Base-by-base conservation (phyloP, 805 yeast genomes). In the Saccharomycopsis synnaedendra region DNA sequence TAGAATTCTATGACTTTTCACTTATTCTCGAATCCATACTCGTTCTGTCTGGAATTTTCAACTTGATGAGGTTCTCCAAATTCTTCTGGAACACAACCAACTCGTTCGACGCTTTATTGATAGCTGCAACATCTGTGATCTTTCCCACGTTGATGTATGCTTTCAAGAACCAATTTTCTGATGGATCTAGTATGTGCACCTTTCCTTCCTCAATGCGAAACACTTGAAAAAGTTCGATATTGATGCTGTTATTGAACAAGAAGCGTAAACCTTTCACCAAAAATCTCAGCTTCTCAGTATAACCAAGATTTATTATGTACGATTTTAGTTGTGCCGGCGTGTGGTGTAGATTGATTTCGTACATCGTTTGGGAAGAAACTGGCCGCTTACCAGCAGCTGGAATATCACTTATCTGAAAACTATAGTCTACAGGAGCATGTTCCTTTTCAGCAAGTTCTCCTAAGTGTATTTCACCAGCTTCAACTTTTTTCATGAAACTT, bases 21-120 rank as follows among this genome's bases (percentile, higher is more conserved):
- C n/a, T 34, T n/a, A 34, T n/a, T 55, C 95, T 72, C 1, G 89
- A 77, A 60, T 88, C 96, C 87, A 88, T 85, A 30, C 72, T 68
- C 59, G 76, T 77, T 53, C 96, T 71, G 58, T 85, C 93, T 4
- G 95, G 95, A 33, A 84, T 75, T 19, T 69, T 76, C 42, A 89
- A 68, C 42, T 77, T 76, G 5, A 89, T 71, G 44, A 87, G 67
- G 9, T 88, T 88, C 48, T 71, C 66, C 51, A 89, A 65, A 44
- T 80, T 85, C 19, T 68, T 76, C 61, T 85, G 85, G 38, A 87
- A 64, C 42, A 64, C 67, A 42, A 78, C 65, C 53, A 89, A 65
- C 47, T 80, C 80, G 49, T 75, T 75, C 3, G 80, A 76, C 1
- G 87, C 85, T 48, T 72, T 72, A 47, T 76, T 77, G 5, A 84